phyloP scores from a whole-genome alignment of 2,329 filamentous ascomycete genomes.

The Pseudopyricularia javanii region DNA sequence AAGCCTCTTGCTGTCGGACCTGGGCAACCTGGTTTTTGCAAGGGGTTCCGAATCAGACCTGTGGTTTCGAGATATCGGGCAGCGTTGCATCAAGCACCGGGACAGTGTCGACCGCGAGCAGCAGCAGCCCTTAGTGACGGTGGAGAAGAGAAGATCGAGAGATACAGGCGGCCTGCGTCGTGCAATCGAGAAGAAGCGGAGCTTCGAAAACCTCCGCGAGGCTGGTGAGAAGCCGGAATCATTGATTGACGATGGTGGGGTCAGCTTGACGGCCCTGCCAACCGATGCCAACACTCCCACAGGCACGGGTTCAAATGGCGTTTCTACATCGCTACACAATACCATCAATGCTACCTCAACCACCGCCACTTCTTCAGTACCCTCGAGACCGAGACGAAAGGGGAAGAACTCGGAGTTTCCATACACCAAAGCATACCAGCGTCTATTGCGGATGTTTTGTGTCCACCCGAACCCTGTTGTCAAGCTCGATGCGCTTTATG shows the following conservation, averaged over 20 bases:
- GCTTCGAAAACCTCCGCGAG: conserved; percentile 48
- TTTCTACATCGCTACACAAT: not conserved
- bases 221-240: conserved; percentile 24
- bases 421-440: conserved; percentile 67
- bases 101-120: conserved; percentile 35
- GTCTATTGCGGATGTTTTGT: conserved; percentile 73
- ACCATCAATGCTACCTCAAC: conserved; percentile 8
- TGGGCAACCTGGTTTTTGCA: conserved; percentile 77
- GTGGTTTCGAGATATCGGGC: conserved; percentile 65
- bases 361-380: not conserved
- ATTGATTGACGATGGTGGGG: conserved; percentile 10
- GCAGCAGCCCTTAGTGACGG: not conserved
- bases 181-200: conserved; percentile 24
- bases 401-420: conserved; percentile 49
- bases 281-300: not conserved
- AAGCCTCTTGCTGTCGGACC: conserved; percentile 76
- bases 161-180: not conserved
- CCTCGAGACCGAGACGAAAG: conserved; percentile 15
- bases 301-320: not conserved
- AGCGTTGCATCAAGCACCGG: conserved; percentile 52
- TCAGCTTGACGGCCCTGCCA: conserved; percentile 2
- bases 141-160: not conserved
- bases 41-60: conserved; percentile 83
- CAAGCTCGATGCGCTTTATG: conserved; percentile 73
- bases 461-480: conserved; percentile 78